These are phyloP conservation scores for Cucumis melo DNA, from an alignment of 306 rosid species.

Conservation along the genomic window DNA sequence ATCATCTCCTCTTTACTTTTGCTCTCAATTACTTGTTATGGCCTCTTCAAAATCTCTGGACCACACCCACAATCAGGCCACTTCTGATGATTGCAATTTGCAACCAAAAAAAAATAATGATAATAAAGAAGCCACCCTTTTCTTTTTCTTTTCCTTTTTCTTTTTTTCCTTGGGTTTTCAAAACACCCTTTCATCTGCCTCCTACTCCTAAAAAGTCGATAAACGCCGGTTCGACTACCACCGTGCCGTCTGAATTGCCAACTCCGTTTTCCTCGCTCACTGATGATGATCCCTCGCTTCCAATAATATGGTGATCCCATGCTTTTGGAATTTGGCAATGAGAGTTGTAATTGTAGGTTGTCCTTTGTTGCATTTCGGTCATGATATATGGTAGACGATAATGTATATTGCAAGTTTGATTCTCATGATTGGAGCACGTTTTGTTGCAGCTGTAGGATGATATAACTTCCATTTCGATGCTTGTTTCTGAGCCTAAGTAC, in stretches of 20 bases:
- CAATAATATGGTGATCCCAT: too few species aligned
- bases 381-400: slow-evolving; percentile 8
- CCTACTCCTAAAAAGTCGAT: slow-evolving; percentile 96
- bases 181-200: slow-evolving; percentile 27
- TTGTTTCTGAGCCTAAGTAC: neutral
- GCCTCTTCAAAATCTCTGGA: neutral
- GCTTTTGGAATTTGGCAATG: too few species aligned
- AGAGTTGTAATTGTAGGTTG: neutral
- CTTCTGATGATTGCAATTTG: too few species aligned
- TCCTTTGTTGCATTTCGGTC: neutral
- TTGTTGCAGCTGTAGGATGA: neutral
- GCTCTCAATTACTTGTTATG: neutral
- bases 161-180: neutral
- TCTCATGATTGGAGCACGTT: neutral
- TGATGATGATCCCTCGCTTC: slow-evolving; percentile 18
- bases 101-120: too few species aligned
- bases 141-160: too few species aligned
- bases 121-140: too few species aligned
- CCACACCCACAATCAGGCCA: neutral
- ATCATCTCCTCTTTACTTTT: neutral
- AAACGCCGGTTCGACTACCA: slow-evolving; percentile 26
- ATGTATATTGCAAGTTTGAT: neutral
- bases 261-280: slow-evolving; percentile 18
- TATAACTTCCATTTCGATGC: neutral
- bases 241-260: neutral